Conservation (phyloP, 2,329 filamentous ascomycete genomes). For the Orbilia oligospora region DNA sequence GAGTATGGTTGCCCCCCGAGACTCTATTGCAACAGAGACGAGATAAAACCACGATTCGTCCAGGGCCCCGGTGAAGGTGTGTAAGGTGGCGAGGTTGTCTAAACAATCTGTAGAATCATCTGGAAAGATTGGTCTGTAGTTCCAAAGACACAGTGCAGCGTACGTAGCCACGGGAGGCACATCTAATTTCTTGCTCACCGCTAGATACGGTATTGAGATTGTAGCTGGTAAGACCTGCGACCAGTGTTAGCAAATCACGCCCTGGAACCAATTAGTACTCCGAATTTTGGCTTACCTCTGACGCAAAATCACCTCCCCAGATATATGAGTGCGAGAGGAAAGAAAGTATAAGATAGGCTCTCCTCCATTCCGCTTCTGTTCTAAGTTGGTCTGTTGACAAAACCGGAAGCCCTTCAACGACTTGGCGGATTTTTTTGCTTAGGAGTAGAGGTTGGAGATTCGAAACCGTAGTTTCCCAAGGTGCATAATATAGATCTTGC, state of each 20-base stretch:
- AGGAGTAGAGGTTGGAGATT: constrained; percentile 91
- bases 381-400: constrained; percentile 86
- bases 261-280: neutral
- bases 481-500: constrained; percentile 91
- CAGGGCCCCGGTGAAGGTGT: constrained; percentile 91
- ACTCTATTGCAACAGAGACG: constrained; percentile 94
- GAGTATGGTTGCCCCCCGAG: constrained; percentile 87
- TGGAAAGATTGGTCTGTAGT: constrained; percentile 91
- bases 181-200: constrained; percentile 82
- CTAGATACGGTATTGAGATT: constrained; percentile 85
- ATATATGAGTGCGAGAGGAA: constrained; percentile 89
- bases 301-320: constrained; percentile 84
- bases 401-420: constrained; percentile 84
- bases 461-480: constrained; percentile 88
- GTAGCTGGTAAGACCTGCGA: constrained; percentile 78
- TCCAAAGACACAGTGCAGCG: constrained; percentile 92
- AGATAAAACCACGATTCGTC: constrained; percentile 99
- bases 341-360: constrained; percentile 83
- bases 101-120: constrained; percentile 85
- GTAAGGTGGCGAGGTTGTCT: constrained; percentile 87
- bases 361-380: constrained; percentile 89
- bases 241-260: neutral
- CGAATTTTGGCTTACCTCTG: constrained; percentile 72
- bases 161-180: constrained; percentile 95
- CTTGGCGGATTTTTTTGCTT: constrained; percentile 83